Evolutionary conservation across 129 eudicot species (phyloP), one percentile per base, ranked within the genome.

Genomic region (Artemisia annua): DNA sequence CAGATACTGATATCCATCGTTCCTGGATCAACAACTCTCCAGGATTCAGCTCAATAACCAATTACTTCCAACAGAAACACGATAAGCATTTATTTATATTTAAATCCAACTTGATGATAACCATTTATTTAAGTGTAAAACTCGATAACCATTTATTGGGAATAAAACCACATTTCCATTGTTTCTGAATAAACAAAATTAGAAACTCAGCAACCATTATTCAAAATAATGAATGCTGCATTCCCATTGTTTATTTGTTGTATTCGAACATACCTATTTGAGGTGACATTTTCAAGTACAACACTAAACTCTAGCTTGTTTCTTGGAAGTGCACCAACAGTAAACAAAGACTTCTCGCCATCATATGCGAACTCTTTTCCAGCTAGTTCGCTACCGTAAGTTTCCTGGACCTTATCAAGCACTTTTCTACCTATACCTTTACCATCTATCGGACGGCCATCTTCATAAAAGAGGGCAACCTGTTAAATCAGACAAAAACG

Each of bases 351-450:
- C 79, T 90, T 91, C 39, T 95, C 99, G 2, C 99, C 99, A 76
- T 95, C 99, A 67, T 95, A 95, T 0, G 99, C 99, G 24, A 91
- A 91, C 20, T 88, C 83, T 68, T 90, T 91, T 0, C 97, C 97
- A 30, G 72, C 94, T 48, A 95, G 35, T 83, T 95, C 97, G 12
- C 94, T 57, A 49, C 51, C 80, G 48, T 90, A 91, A 0, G 99
- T 95, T 52, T 86, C 90, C 16, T 85, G 94, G 7, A 95, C 94
- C 63, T 81, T 77, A 78, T 95, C 99, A 8, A 95, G 82, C 53
- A 95, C 88, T 63, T 76, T 88, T 44, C 99, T 75, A 1, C 99
- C 99, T 30, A 95, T 64, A 12, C 97, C 97, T 67, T 91, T 95
- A 0, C 82, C 91, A 61, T 95, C 99, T 0, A 88, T 80, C 3